These are phyloP conservation scores for Fusarium torulosum DNA, from an alignment of 2,329 filamentous ascomycete genomes.

Conservation along the genomic window DNA sequence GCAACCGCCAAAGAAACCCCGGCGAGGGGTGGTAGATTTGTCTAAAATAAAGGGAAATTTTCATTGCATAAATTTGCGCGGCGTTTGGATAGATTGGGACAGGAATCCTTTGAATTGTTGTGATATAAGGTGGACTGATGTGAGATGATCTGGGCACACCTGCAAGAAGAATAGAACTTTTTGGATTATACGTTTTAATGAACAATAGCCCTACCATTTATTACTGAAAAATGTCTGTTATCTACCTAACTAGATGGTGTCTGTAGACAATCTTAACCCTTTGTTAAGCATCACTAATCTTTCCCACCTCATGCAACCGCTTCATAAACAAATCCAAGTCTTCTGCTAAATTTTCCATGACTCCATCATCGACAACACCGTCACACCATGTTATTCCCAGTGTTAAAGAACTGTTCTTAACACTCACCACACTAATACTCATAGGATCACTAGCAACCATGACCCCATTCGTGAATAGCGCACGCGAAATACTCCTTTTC, in stretches of 20 bases:
- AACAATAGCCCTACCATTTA: conserved; percentile 20
- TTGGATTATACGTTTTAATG: conserved; percentile 43
- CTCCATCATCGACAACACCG: conserved; percentile 54
- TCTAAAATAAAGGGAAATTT: conserved; percentile 5
- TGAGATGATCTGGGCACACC: conserved; percentile 28
- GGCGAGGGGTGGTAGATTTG: conserved; percentile 56
- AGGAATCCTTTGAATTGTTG: conserved; percentile 25
- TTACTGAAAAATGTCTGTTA: not conserved
- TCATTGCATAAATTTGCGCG: conserved; percentile 43
- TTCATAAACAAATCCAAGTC: conserved; percentile 51
- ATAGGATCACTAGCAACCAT: conserved; percentile 59
- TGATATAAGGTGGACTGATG: conserved; percentile 35
- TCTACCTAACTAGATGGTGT: not conserved
- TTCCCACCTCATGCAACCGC: conserved; percentile 44
- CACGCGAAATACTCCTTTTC: conserved; percentile 56
- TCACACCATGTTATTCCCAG: conserved; percentile 64
- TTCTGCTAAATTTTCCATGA: conserved; percentile 54
- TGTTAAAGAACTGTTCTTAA: conserved; percentile 56
- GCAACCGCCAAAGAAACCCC: conserved; percentile 48
- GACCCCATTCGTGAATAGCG: conserved; percentile 64
- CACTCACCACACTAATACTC: conserved; percentile 61
- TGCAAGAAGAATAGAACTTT: conserved; percentile 30
- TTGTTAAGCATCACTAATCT: not conserved
- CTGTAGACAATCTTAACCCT: too few relatives aligned
- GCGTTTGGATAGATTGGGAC: conserved; percentile 50